A percentile compares a stretch with the other conserved stretches of the same genome.
phyloP scores from a whole-genome alignment of 495 filamentous ascomycete genomes.

The Achaetomiella virescens region DNA sequence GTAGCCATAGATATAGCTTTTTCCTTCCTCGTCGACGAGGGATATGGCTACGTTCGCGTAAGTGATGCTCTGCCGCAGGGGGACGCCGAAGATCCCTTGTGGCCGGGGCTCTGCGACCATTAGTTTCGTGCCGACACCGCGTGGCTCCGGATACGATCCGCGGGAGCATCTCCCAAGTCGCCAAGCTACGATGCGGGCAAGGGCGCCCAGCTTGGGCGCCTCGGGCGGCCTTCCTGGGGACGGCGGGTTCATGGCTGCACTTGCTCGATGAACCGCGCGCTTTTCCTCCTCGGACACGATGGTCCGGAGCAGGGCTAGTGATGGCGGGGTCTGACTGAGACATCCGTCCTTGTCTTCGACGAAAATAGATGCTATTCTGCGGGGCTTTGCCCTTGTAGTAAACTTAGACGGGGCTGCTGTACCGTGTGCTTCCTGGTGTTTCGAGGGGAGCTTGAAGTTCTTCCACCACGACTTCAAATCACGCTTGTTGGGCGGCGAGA shows the following conservation, averaged over 20 bases:
- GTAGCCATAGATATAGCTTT: constrained; percentile 97
- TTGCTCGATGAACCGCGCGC: constrained; percentile 24
- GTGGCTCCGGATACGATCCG: constrained; percentile 6
- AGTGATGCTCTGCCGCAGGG: constrained; percentile 86
- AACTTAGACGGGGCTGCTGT: constrained; percentile 27
- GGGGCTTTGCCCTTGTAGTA: constrained; percentile 6
- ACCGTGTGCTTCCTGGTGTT: constrained; percentile 76
- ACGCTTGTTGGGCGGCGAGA: constrained; percentile 64
- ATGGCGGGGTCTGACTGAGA: constrained; percentile 13
- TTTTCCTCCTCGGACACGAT: constrained; percentile 13
- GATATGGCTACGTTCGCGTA: constrained; percentile 99
- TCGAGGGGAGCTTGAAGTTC: constrained; percentile 68
- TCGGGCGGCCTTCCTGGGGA: constrained; percentile 7
- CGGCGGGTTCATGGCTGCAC: constrained; percentile 25
- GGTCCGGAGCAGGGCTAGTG: constrained; percentile 13
- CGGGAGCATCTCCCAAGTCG: constrained; percentile 9
- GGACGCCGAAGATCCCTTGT: constrained; percentile 82
- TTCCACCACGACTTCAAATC: constrained; percentile 91
- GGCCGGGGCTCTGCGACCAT: constrained; percentile 33
- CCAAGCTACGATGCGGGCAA: constrained; percentile 20
- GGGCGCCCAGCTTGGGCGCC: constrained; percentile 15
- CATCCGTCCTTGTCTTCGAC: constrained; percentile 20
- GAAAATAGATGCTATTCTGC: constrained; percentile 13
- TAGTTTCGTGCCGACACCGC: constrained; percentile 15
- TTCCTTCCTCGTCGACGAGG: constrained; percentile 79